Conservation (phyloP, 306 rosid species). For the Bauhinia variegata region DNA sequence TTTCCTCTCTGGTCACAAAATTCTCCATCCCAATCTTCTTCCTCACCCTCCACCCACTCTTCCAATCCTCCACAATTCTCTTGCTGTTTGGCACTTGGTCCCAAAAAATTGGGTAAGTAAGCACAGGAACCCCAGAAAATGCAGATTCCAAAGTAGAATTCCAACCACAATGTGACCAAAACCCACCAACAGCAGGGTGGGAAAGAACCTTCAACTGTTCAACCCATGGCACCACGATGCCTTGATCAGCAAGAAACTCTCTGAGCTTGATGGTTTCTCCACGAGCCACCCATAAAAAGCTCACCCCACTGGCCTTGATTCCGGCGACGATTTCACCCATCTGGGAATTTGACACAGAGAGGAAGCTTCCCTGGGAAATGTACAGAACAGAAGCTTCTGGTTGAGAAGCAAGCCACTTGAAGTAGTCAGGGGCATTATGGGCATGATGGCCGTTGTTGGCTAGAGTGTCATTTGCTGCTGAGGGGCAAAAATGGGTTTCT, state of each 20-base stretch:
- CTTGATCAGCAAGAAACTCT: conserved; percentile 24
- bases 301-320: conserved; percentile 20
- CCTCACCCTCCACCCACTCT: conserved; percentile 33
- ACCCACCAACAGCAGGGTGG: conserved; percentile 33
- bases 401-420: conserved; percentile 43
- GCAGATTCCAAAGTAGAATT: conserved; percentile 31
- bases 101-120: conserved; percentile 31
- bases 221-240: conserved; percentile 40
- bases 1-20: conserved; percentile 1
- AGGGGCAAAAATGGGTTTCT: not conserved
- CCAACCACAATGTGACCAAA: conserved; percentile 47
- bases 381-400: conserved; percentile 35
- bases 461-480: not conserved
- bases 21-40: conserved; percentile 2
- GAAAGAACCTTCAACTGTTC: conserved; percentile 41
- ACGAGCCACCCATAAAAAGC: conserved; percentile 49
- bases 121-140: conserved; percentile 34
- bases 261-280: conserved; percentile 34
- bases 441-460: not conserved
- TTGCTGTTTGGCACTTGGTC: conserved; percentile 38
- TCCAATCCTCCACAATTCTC: conserved; percentile 41
- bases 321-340: conserved; percentile 37
- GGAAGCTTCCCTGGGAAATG: conserved; percentile 48
- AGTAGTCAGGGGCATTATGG: conserved; percentile 13
- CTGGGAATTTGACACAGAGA: conserved; percentile 38